Conservation (phyloP, 148 eudicot genomes). For the Heliosperma pusillum region DNA sequence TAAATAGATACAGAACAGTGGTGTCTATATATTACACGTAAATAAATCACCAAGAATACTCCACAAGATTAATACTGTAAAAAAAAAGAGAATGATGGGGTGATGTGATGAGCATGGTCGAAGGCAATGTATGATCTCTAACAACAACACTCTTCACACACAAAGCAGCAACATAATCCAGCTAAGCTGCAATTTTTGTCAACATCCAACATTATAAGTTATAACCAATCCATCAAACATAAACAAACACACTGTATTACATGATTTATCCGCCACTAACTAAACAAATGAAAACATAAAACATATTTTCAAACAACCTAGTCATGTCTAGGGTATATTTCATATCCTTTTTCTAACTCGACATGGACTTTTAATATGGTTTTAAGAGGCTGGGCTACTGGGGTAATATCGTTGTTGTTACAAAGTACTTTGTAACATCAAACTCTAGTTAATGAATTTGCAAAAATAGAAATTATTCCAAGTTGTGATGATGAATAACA, state of each 20-base stretch:
- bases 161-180: slow-evolving; percentile 35
- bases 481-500: slow-evolving; percentile 2
- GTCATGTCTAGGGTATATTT: no score
- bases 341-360: no score
- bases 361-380: no score
- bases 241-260: no score
- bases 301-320: no score
- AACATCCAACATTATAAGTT: not conserved
- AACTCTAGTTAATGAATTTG: no score
- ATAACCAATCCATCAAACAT: not conserved
- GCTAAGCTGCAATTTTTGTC: slow-evolving; percentile 27
- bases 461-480: no score
- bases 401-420: no score
- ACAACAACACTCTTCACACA: slow-evolving; percentile 33
- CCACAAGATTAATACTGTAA: not conserved
- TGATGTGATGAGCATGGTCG: not conserved
- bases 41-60: not conserved
- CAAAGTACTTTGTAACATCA: no score
- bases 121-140: slow-evolving; percentile 1
- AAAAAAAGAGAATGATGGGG: not conserved
- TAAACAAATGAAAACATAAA: not conserved
- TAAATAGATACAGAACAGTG: not conserved
- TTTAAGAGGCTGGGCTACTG: no score
- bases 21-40: not conserved
- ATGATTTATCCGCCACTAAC: no score